These are phyloP conservation scores for Trichosporon sp. DNA, from an alignment of 1,284 basidiomycete genomes.

Conservation along the genomic window DNA sequence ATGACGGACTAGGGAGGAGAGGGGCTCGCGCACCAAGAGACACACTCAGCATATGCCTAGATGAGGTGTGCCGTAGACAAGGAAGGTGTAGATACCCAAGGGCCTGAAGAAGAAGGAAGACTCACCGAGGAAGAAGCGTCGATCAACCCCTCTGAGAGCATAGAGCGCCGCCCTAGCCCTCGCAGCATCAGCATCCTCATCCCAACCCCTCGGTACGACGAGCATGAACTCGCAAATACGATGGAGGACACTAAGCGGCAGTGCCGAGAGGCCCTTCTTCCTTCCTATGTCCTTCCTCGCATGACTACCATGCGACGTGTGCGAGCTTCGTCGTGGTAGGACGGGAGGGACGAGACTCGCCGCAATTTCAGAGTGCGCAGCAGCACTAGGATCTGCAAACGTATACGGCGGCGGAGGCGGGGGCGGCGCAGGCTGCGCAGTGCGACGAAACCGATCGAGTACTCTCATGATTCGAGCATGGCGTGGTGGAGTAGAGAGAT, in stretches of 20 bases:
- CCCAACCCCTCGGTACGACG: conserved; percentile 28
- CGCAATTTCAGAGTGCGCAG: neutral
- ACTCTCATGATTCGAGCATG: neutral
- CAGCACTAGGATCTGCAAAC: neutral
- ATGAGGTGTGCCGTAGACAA: too few species aligned
- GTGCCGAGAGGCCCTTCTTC: neutral
- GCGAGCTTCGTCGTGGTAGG: neutral
- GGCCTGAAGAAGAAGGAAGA: too few species aligned
- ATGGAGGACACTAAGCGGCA: conserved; percentile 35
- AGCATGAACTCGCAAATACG: conserved; percentile 32
- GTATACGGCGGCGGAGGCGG: neutral
- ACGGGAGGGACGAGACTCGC: neutral
- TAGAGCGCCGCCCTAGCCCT: conserved; percentile 32
- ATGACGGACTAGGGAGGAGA: too few species aligned
- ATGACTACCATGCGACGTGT: neutral
- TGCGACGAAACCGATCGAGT: neutral
- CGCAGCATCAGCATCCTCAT: conserved; percentile 32
- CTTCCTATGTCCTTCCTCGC: neutral
- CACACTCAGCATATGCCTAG: too few species aligned
- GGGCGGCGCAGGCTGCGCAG: too few species aligned
- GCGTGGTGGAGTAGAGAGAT: neutral
- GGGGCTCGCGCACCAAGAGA: too few species aligned
- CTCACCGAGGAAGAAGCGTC: conserved; percentile 38
- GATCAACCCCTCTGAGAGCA: conserved; percentile 29
- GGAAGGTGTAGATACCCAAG: too few species aligned